These are phyloP conservation scores for Orbilia blumenaviensis DNA, from an alignment of 2,329 filamentous ascomycete species.

Conservation along the genomic window DNA sequence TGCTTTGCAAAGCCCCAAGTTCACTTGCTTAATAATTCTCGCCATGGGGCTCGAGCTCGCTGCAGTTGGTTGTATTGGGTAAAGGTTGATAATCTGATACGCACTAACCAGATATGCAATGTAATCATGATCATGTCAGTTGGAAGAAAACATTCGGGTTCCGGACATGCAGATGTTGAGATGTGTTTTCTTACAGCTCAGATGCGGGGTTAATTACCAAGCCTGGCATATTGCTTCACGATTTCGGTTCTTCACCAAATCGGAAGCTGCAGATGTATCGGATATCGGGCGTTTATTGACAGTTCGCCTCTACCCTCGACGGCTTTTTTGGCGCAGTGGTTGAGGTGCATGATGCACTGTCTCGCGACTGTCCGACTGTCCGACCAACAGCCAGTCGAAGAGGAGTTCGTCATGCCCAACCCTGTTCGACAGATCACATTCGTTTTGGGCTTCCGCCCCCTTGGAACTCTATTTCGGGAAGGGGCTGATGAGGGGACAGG, in stretches of 20 bases:
- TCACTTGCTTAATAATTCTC: too few species aligned
- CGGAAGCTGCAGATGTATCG: background rate
- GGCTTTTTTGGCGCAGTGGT: background rate
- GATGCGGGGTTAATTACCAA: too few species aligned
- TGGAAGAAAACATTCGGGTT: too few species aligned
- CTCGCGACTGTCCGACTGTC: background rate
- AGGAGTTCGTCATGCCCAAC: background rate
- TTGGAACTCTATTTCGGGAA: conserved; percentile 17
- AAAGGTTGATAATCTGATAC: too few species aligned
- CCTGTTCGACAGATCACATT: conserved; percentile 2
- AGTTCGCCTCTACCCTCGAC: background rate
- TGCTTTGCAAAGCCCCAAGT: too few species aligned
- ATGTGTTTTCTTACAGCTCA: too few species aligned
- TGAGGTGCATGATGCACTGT: background rate
- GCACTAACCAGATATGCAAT: too few species aligned
- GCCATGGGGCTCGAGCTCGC: too few species aligned
- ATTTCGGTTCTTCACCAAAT: background rate
- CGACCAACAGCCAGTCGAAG: background rate
- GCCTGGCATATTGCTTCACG: too few species aligned
- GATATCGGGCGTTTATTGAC: background rate
- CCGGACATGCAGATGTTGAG: too few species aligned
- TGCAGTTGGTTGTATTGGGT: too few species aligned
- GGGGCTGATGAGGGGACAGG: background rate
- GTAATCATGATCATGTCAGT: too few species aligned
- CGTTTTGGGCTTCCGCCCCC: conserved; percentile 6